A percentile compares a stretch with the other conserved stretches of the same genome.
Conservation (phyloP, 306 rosid genomes). For the Carpinus viminea region DNA sequence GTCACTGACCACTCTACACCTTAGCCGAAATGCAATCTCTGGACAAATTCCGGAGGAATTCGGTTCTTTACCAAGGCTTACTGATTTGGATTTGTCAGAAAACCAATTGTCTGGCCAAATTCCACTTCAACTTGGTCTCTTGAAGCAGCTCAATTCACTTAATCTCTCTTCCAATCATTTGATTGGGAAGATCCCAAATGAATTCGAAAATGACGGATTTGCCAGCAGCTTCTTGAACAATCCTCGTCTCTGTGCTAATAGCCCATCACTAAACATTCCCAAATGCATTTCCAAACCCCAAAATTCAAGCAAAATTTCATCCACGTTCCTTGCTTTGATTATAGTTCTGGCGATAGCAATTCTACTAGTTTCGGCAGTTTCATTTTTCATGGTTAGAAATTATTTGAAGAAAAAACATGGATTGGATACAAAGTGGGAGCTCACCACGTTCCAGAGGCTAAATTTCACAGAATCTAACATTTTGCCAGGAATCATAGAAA, state of each 20-base stretch:
- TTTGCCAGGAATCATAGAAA: too few species aligned
- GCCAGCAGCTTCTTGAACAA: conserved; percentile 65
- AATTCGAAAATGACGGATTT: conserved; percentile 38
- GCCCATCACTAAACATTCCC: too few species aligned
- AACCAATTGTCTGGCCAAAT: conserved; percentile 66
- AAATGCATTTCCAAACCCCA: too few species aligned
- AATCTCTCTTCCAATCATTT: conserved; percentile 63
- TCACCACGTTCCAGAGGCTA: too few species aligned
- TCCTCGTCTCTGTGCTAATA: background rate
- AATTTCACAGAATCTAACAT: too few species aligned
- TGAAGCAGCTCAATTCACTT: conserved; percentile 9
- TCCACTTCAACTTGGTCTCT: conserved; percentile 36
- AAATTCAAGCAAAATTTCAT: too few species aligned
- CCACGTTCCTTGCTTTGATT: too few species aligned
- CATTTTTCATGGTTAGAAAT: too few species aligned
- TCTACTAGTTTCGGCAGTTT: too few species aligned
- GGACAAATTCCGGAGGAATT: conserved; percentile 53
- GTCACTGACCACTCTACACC: conserved; percentile 36
- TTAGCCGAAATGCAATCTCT: conserved; percentile 49
- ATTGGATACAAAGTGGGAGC: too few species aligned
- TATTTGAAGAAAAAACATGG: too few species aligned
- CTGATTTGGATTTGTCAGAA: conserved; percentile 58
- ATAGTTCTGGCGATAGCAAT: too few species aligned
- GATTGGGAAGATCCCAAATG: conserved; percentile 54
- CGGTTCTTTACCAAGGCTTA: conserved; percentile 41